Percentiles rank a stretch among this genome's conserved stretches.
These are phyloP conservation scores for Fragilaria radians DNA, from an alignment of 108 stramenopile genomes.

Conservation along the genomic window DNA sequence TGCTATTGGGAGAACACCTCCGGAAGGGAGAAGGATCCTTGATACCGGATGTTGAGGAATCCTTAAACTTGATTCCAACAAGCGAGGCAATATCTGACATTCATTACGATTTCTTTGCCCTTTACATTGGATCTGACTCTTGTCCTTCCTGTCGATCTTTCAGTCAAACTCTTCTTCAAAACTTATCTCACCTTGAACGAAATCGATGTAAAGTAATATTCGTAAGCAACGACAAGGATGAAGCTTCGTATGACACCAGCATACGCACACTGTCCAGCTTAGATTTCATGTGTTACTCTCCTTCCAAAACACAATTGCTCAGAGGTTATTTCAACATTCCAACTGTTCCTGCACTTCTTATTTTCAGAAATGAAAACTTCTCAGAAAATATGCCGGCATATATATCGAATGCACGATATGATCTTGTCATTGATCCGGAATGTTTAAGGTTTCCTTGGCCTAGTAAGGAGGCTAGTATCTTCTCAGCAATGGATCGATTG, in stretches of 20 bases:
- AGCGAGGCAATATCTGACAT: conserved; percentile 10
- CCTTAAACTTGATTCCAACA: too few relatives aligned
- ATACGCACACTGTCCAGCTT: conserved; percentile 24
- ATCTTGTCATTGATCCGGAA: conserved; percentile 22
- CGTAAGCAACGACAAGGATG: conserved; percentile 36
- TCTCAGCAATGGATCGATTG: conserved; percentile 28
- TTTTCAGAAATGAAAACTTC: conserved; percentile 28
- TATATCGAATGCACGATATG: conserved; percentile 23
- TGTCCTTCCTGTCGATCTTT: conserved; percentile 39
- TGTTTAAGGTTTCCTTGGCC: conserved; percentile 25
- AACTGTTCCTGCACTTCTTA: conserved; percentile 43
- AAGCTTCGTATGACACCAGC: conserved; percentile 20
- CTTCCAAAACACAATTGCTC: conserved; percentile 20
- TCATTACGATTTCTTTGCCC: conserved; percentile 15
- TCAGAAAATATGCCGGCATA: conserved; percentile 8
- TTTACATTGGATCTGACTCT: conserved; percentile 42
- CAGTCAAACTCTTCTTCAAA: conserved; percentile 23
- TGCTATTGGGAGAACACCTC: too few relatives aligned
- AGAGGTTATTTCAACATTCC: conserved; percentile 39
- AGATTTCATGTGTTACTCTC: conserved; percentile 42
- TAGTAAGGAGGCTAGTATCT: not conserved
- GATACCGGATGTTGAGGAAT: too few relatives aligned
- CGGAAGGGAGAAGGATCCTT: too few relatives aligned
- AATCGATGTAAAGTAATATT: conserved; percentile 41
- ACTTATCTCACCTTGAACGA: not conserved